A percentile compares a stretch with the other conserved stretches of the same genome.
phyloP scores from a whole-genome alignment of 345 rosid species.

The Hibiscus syriacus region DNA sequence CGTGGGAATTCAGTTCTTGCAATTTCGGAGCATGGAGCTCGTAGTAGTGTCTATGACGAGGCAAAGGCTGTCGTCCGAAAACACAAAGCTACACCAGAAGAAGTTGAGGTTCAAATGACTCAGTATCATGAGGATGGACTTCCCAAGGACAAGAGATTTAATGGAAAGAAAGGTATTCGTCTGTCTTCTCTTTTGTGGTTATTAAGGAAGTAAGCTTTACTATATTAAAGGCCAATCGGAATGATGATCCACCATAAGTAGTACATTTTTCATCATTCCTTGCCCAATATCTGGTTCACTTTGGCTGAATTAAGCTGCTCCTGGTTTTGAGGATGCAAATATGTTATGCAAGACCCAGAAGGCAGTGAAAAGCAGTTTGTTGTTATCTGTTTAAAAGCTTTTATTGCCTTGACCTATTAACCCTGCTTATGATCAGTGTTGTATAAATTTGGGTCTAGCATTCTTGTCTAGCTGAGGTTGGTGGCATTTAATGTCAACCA shows the following conservation, averaged over 20 bases:
- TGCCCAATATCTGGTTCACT: not conserved
- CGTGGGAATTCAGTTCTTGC: slow-evolving; percentile 78
- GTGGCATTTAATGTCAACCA: not conserved
- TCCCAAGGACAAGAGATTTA: slow-evolving; percentile 69
- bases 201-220: not conserved
- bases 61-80: slow-evolving; percentile 83
- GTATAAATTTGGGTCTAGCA: not conserved
- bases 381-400: not conserved
- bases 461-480: not conserved
- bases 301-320: not conserved
- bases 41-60: slow-evolving; percentile 88
- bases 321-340: not conserved
- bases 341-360: not conserved
- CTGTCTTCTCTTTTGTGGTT: not conserved
- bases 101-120: slow-evolving; percentile 69
- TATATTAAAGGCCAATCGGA: not conserved
- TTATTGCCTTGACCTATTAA: not conserved
- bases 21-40: slow-evolving; percentile 95
- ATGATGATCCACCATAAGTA: not conserved
- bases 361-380: not conserved
- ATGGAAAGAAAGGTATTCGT: slow-evolving; percentile 67
- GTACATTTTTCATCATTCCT: not conserved
- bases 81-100: slow-evolving; percentile 87
- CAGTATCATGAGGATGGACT: slow-evolving; percentile 65
- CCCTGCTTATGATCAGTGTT: not conserved